These are phyloP conservation scores for Colletotrichum ledebouriae DNA, from an alignment of 2,329 filamentous ascomycete genomes.

Conservation along the genomic window DNA sequence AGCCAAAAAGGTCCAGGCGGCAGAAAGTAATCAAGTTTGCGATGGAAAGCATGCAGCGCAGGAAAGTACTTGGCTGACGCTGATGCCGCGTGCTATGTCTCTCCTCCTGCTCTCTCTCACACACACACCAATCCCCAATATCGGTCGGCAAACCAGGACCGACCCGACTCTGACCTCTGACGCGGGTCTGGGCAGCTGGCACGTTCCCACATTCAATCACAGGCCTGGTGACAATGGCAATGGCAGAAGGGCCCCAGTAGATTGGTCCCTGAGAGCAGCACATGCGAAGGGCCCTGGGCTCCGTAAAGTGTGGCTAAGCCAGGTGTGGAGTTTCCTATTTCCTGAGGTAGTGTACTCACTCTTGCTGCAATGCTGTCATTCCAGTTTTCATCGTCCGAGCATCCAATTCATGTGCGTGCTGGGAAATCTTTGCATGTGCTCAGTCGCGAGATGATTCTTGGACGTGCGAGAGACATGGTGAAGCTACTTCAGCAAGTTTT, in stretches of 20 bases:
- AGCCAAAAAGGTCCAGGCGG: constrained; percentile 10
- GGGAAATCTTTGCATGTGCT: no score
- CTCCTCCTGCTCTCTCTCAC: no score
- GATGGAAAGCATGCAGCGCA: background rate
- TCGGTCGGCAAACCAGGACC: constrained; percentile 35
- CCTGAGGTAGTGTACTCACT: background rate
- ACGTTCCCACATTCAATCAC: constrained; percentile 31
- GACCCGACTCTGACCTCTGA: constrained; percentile 18
- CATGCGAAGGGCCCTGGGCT: background rate
- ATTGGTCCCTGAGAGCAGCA: constrained; percentile 7
- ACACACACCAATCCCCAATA: no score
- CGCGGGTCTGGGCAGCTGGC: constrained; percentile 30
- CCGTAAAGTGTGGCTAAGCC: constrained; percentile 35
- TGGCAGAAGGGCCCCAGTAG: constrained; percentile 5
- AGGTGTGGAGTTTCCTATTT: constrained; percentile 19
- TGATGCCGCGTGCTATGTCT: constrained; percentile 12
- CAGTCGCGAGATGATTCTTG: no score
- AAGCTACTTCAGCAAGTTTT: no score
- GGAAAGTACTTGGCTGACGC: constrained; percentile 29
- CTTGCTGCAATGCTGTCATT: constrained; percentile 32
- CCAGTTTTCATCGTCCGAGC: background rate
- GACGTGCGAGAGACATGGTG: no score
- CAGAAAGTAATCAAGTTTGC: constrained; percentile 16
- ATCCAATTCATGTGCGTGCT: no score
- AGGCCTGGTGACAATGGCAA: constrained; percentile 2